Percentiles rank a stretch among this genome's conserved stretches.
Conservation (phyloP, 495 filamentous ascomycete genomes). For the Pseudomonodictys pantanalensis region DNA sequence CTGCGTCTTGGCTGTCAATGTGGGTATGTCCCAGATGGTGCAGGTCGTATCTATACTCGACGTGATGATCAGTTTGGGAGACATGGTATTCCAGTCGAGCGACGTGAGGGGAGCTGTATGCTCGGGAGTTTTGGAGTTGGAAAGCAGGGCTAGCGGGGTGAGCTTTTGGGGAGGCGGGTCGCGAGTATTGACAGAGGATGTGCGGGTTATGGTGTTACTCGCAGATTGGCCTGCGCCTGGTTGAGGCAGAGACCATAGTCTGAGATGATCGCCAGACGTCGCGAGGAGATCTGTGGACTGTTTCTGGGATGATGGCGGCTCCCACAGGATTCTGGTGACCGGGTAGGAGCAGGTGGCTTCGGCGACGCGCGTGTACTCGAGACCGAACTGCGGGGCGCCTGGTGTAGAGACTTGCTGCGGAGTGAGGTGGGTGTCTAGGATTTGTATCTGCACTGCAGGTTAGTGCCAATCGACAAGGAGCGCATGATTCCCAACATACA, state of each 20-base stretch:
- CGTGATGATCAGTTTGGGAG: constrained; percentile 94
- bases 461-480: not conserved
- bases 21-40: constrained; percentile 99
- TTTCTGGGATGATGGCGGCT: constrained; percentile 95
- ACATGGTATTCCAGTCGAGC: constrained; percentile 96
- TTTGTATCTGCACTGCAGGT: constrained; percentile 74
- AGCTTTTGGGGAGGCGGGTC: constrained; percentile 76
- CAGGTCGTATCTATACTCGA: constrained; percentile 99
- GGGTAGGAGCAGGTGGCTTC: constrained; percentile 98
- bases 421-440: constrained; percentile 78
- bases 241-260: constrained; percentile 84
- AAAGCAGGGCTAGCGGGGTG: constrained; percentile 87
- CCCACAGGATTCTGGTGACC: constrained; percentile 94
- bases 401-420: constrained; percentile 72
- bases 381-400: constrained; percentile 64
- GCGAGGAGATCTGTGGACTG: constrained; percentile 93
- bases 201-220: constrained; percentile 71
- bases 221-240: constrained; percentile 55
- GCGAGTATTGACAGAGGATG: constrained; percentile 54
- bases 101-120: constrained; percentile 96
- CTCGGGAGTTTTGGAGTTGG: constrained; percentile 96
- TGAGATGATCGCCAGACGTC: constrained; percentile 93
- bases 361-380: constrained; percentile 92
- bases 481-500: constrained; percentile 52
- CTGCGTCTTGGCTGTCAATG: constrained; percentile 95